Evolutionary conservation across 768 basidiomycete species (phyloP), one percentile per base, ranked within the genome.

Genomic region (Polyporus arcularius): DNA sequence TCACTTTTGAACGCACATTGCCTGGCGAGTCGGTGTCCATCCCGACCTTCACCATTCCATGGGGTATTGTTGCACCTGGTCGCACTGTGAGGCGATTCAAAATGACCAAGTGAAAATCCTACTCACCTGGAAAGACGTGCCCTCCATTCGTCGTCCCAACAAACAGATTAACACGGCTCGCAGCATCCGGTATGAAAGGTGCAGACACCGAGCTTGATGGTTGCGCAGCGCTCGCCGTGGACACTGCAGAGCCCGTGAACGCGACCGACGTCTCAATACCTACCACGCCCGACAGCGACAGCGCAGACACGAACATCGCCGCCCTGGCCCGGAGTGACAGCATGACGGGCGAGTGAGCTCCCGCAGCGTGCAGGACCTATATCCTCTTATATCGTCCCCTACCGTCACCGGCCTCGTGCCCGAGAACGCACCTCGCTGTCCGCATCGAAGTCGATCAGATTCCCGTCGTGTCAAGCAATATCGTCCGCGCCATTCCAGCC

Each of bases 71-170:
- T 4, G 53, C 50, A 12, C 50, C 50, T 51, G 35, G 9, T 12
- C 21, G 21, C 21, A 26, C 21, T 26, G 21, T 26, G 21, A 26
- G 21, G 15, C 31, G 11, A 3, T 32, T 3, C 31, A 51, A 8
- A 60, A 15, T 30, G 2, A 15, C 4, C n/a, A 11, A 21, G 21
- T 35, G 14, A 28, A 18, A 39, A 32, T 43, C 15, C 40, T 28
- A 26, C 18, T 48, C 60, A 84, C 85, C 86, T 55, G 86, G 85
- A 68, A 87, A 87, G 12, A 82, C 82, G 72, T 88, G 84, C 0
- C 86, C 86, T 14, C 84, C 85, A 60, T 85, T 84, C 1, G 79
- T 81, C 0, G 86, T 86, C 16, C 86, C 87, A 15, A 88, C 84
- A 73, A 88, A 87, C 16, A 83, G 76, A 54, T 84, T 79, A 40